Percentiles rank a stretch among this genome's conserved stretches.
These are phyloP conservation scores for Tuctoria greenei DNA, from an alignment of 176 grass and related monocot species.

Conservation along the genomic window DNA sequence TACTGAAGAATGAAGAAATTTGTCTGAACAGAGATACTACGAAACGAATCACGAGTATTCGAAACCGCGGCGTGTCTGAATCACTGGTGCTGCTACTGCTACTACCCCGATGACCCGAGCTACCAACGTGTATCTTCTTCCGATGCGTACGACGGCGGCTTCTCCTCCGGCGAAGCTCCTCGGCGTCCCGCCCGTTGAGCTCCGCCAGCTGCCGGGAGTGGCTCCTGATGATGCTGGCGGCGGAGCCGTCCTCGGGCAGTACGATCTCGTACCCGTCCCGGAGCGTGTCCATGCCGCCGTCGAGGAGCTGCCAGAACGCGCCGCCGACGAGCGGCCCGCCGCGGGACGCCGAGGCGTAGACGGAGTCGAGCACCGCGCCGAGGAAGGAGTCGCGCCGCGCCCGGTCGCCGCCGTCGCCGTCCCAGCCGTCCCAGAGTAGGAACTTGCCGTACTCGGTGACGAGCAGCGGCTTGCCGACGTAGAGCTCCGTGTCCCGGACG, in stretches of 20 bases:
- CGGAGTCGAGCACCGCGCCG: conserved; percentile 20
- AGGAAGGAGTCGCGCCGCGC: conserved; percentile 29
- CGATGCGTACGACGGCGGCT: too few species aligned
- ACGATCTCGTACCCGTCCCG: conserved; percentile 58
- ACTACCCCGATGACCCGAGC: neutral
- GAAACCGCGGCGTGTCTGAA: neutral
- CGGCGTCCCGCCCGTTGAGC: conserved; percentile 29
- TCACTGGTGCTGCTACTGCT: too few species aligned
- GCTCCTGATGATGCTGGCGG: conserved; percentile 33
- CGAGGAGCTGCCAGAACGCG: conserved; percentile 60
- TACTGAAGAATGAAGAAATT: neutral
- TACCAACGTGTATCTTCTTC: neutral
- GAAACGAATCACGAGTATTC: neutral
- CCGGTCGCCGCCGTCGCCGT: neutral
- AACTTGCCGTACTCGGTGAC: conserved; percentile 62
- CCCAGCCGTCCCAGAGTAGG: conserved; percentile 31
- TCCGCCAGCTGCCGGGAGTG: conserved; percentile 41
- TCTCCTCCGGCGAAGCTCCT: neutral
- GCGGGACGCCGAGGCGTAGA: conserved; percentile 6
- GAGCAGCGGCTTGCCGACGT: conserved; percentile 43
- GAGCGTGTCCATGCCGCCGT: conserved; percentile 42
- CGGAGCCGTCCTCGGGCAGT: conserved; percentile 23
- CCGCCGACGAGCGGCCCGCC: conserved; percentile 49
- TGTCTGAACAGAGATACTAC: neutral
- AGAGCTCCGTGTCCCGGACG: neutral